These are phyloP conservation scores for Psilocybe tampanensis DNA, from an alignment of 768 basidiomycete genomes.

Conservation along the genomic window DNA sequence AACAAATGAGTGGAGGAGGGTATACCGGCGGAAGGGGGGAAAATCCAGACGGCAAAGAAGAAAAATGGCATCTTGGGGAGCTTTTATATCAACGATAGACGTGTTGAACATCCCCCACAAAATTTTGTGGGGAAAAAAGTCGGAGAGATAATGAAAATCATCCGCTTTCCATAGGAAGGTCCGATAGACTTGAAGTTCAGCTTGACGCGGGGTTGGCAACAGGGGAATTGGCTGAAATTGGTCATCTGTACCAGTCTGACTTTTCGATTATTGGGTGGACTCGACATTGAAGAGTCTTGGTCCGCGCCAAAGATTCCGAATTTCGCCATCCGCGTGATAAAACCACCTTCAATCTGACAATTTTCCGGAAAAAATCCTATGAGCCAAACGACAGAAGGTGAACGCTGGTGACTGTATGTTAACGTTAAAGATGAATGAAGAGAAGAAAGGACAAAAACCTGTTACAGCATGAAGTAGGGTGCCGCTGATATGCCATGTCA, in stretches of 20 bases:
- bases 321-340: neutral
- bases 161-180: neutral
- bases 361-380: neutral
- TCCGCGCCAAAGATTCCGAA: neutral
- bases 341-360: neutral
- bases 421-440: neutral
- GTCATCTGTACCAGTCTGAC: neutral
- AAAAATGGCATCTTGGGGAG: no score
- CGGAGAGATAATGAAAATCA: neutral
- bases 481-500: no score
- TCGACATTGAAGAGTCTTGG: neutral
- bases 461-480: no score
- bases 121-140: conserved; percentile 1
- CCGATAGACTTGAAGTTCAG: neutral
- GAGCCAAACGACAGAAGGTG: no score
- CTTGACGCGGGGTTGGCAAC: neutral
- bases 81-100: neutral
- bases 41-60: no score
- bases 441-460: no score
- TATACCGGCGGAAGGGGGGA: no score
- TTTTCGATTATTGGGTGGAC: neutral
- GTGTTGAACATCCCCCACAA: neutral
- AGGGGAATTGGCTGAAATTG: neutral
- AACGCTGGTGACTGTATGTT: no score
- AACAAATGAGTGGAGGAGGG: neutral